Conservation (phyloP, 768 basidiomycete species). For the Leucocoprinus leucothites region DNA sequence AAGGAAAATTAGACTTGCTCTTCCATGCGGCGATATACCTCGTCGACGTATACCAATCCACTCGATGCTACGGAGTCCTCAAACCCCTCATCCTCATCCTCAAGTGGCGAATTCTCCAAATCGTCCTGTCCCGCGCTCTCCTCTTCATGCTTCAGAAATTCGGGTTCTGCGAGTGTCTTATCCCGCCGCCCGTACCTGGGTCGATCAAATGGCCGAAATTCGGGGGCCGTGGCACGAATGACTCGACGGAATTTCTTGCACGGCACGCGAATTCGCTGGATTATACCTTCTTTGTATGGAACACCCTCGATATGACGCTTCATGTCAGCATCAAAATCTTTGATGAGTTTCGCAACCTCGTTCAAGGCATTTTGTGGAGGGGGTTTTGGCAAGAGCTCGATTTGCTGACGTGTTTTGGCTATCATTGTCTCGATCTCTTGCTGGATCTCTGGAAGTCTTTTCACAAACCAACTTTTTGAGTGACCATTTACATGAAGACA, state of each 20-base stretch:
- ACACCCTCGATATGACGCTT: conserved; percentile 47
- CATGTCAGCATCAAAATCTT: conserved; percentile 45
- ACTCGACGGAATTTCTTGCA: conserved; percentile 43
- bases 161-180: conserved; percentile 14
- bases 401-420: conserved; percentile 27
- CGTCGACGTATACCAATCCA: conserved; percentile 21
- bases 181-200: background rate
- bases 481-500: background rate
- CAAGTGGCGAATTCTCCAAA: background rate
- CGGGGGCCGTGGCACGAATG: conserved; percentile 53
- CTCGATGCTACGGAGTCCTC: background rate
- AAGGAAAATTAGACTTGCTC: conserved; percentile 12
- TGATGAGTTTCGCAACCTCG: conserved; percentile 51
- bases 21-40: conserved; percentile 19
- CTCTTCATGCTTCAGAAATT: conserved; percentile 20
- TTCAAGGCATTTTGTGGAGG: conserved; percentile 54
- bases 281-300: conserved; percentile 45
- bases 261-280: conserved; percentile 52
- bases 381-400: conserved; percentile 39
- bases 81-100: conserved; percentile 9
- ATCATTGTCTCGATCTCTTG: conserved; percentile 52
- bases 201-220: conserved; percentile 49
- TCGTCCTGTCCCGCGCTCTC: background rate
- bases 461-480: conserved; percentile 4
- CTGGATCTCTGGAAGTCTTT: conserved; percentile 61